phyloP scores from a whole-genome alignment of 2,329 filamentous ascomycete species.

The Alternaria sp. region DNA sequence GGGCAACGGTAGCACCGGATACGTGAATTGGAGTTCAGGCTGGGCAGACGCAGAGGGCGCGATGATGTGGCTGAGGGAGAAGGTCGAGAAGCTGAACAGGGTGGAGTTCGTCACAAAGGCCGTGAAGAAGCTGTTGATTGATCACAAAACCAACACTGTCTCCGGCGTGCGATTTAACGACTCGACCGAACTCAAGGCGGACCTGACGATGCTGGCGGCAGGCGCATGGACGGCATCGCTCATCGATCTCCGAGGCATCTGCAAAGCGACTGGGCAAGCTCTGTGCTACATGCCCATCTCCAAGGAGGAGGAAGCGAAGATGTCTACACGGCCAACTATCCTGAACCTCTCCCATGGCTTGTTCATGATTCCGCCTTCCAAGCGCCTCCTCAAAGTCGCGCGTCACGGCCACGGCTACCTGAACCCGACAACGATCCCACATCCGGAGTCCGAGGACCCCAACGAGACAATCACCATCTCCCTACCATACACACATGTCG shows the following conservation, averaged over 20 bases:
- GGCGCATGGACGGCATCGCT: slow-evolving; percentile 87
- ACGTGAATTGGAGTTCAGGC: slow-evolving; percentile 76
- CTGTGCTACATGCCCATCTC: slow-evolving; percentile 81
- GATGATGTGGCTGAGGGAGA: slow-evolving; percentile 70
- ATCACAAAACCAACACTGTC: slow-evolving; percentile 49
- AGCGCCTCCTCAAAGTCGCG: slow-evolving; percentile 58
- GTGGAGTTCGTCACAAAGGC: slow-evolving; percentile 62
- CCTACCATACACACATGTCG: slow-evolving; percentile 63
- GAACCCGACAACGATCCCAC: slow-evolving; percentile 57
- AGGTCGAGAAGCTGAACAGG: slow-evolving; percentile 64
- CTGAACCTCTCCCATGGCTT: slow-evolving; percentile 76
- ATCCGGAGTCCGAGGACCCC: slow-evolving; percentile 54
- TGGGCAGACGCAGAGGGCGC: slow-evolving; percentile 81
- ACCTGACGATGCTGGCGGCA: slow-evolving; percentile 80
- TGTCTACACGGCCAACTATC: slow-evolving; percentile 74
- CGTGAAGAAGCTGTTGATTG: slow-evolving; percentile 54
- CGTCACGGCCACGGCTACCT: slow-evolving; percentile 62
- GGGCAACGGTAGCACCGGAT: slow-evolving; percentile 68
- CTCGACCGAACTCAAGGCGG: slow-evolving; percentile 65
- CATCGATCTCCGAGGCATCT: slow-evolving; percentile 78
- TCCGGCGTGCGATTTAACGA: slow-evolving; percentile 67
- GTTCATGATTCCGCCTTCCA: slow-evolving; percentile 76
- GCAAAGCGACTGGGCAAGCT: slow-evolving; percentile 82
- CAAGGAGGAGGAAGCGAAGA: slow-evolving; percentile 70
- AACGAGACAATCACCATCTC: slow-evolving; percentile 53